phyloP scores from a whole-genome alignment of 257 asterid species.

The Anisodus tanguticus region DNA sequence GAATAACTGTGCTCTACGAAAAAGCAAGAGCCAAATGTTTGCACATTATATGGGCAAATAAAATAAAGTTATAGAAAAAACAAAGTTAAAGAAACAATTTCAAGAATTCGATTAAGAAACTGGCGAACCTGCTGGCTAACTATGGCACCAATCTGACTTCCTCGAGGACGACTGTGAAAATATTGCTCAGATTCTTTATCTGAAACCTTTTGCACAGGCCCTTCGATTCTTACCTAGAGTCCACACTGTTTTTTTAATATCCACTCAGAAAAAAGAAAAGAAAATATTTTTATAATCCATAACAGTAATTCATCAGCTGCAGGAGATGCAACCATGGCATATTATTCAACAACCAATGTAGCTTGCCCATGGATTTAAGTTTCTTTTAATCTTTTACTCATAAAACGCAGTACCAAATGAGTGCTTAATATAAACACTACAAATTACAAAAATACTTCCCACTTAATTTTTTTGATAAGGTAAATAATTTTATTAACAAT shows the following conservation, averaged over 20 bases:
- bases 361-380: background rate
- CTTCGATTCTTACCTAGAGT: constrained; percentile 58
- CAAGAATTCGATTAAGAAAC: background rate
- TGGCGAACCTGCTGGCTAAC: constrained; percentile 49
- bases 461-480: too few species aligned
- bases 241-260: constrained; percentile 22
- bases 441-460: background rate
- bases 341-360: constrained; percentile 13
- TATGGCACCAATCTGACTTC: constrained; percentile 57
- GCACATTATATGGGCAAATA: background rate
- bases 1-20: constrained; percentile 49
- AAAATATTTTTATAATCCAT: background rate
- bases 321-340: constrained; percentile 21
- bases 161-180: constrained; percentile 57
- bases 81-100: constrained; percentile 2
- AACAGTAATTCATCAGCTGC: background rate
- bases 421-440: background rate
- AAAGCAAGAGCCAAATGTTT: constrained; percentile 8
- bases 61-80: background rate
- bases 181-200: constrained; percentile 55
- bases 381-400: background rate
- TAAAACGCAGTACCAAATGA: background rate
- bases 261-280: background rate
- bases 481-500: too few species aligned
- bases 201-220: constrained; percentile 54